Base-by-base conservation (phyloP, 495 filamentous ascomycete genomes). In the Penicillium herquei region DNA sequence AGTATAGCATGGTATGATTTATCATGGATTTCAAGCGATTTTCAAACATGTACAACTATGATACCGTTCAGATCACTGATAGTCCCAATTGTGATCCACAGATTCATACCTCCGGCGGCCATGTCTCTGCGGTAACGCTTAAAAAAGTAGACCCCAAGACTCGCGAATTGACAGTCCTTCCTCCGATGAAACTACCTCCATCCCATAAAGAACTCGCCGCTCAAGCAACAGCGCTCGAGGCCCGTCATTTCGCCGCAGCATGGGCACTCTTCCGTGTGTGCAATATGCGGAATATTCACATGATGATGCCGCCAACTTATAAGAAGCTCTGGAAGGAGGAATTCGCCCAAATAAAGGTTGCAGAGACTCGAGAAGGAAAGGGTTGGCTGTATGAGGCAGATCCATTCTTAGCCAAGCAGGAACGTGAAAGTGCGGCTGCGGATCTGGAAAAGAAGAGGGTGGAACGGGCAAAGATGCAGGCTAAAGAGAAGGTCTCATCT, bases 331-430 rank as follows among this genome's bases (percentile, higher is more conserved):
- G 94, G 94, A 93, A 93, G 70, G 82, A 83, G 9, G 84, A 88
- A 49, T 96, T 98, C 63, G 80, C 87, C 43, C 81, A 83, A 3
- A 69, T 96, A 55, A 97, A 95, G 70, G 80, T 80, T 55, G 79
- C 84, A 52, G 92, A 96, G 63, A 75, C 87, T 11, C 85, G 81
- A 58, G 83, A 87, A 49, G 91, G 90, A 10, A 85, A 84, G 56
- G 87, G 71, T 6, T 98, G 93, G 91, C 86, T 96, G 82, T 98
- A 98, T 63, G 92, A 95, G 59, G 93, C 90, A 13, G 95, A 98
- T 69, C 94, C 94, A 0, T 98, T 98, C 71, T 71, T 84, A 39
- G 87, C 89, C 5, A 78, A 86, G 66, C 80, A 85, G 50, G 89
- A 96, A 65, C 79, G 89, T 41, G 90, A 96, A 30, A 87, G 88